Evolutionary conservation across 176 grass and related monocot genomes (phyloP), one percentile per base, ranked within the genome.

Genomic region (Tillandsia leiboldiana): DNA sequence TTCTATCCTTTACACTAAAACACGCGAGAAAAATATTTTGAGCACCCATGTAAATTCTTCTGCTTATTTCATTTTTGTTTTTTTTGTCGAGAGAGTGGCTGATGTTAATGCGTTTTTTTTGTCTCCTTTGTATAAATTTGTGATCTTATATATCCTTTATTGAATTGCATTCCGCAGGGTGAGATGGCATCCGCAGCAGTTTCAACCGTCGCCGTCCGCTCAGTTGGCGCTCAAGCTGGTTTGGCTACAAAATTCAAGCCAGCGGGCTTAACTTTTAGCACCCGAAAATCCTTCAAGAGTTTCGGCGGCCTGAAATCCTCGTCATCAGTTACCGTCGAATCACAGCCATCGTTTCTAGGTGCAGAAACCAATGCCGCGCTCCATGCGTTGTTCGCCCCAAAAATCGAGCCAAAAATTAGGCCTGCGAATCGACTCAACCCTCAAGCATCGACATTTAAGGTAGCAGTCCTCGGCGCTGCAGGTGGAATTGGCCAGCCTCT

Each of bases 401-500:
- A 79, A 9, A 51, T 22, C 29, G 11, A 68, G 14, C 63, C 51
- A 26, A 67, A 51, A 12, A 65, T 9, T 23, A 74, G 50, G 42
- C 26, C 50, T 26, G 14, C 54, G 23, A 57, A 28, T 63, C 68
- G 73, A 49, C 53, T 53, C 54, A 11, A 69, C 20, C 76, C 73
- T 9, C 80, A 67, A 49, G 80, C 68, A 62, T 66, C 62, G 48
- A 0, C 51, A 11, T 83, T 74, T 29, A 91, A 91, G 77, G 88
- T 91, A 50, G 83, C 83, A 33, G 20, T 91, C 71, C 88, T 91
- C 24, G 88, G 88, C 26, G 88, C 88, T 14, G 88, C 83, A 11
- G 88, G 88, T 10, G 88, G 88, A 1, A 91, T 91, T 63, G 88
- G 88, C 3, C 88, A 91, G 75, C 88, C 88, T 3, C 77, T 91